These are phyloP conservation scores for Bretschneidera sinensis DNA, from an alignment of 345 rosid species.

Conservation along the genomic window DNA sequence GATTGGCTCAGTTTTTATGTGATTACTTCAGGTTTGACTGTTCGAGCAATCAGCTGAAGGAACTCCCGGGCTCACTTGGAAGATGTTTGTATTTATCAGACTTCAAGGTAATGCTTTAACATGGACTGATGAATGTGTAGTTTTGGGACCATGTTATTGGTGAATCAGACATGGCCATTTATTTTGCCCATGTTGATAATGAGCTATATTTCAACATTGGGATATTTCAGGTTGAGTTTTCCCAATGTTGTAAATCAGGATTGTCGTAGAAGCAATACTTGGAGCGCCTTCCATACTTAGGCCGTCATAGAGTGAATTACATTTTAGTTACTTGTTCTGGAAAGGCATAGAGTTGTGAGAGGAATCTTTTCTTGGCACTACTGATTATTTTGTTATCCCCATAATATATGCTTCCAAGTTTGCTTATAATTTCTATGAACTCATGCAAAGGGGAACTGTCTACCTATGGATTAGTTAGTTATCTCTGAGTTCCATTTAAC, in stretches of 20 bases:
- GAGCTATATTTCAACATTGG: neutral
- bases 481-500: neutral
- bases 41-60: conserved; percentile 69
- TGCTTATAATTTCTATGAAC: neutral
- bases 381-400: too few species aligned
- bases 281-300: too few species aligned
- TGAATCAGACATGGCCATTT: conserved; percentile 11
- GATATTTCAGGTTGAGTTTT: neutral
- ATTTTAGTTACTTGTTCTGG: neutral
- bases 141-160: conserved; percentile 3
- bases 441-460: neutral
- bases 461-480: too few species aligned
- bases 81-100: conserved; percentile 72
- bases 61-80: conserved; percentile 74
- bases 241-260: neutral
- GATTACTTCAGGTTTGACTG: conserved; percentile 67
- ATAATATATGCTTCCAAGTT: neutral
- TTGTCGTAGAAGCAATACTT: neutral
- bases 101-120: conserved; percentile 57
- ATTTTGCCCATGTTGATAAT: neutral
- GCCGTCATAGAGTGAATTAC: neutral
- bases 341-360: neutral
- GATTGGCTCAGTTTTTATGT: conserved; percentile 17
- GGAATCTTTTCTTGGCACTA: neutral
- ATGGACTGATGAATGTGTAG: neutral